phyloP scores from a whole-genome alignment of 2,329 filamentous ascomycete genomes.

The Phoma sp. region DNA sequence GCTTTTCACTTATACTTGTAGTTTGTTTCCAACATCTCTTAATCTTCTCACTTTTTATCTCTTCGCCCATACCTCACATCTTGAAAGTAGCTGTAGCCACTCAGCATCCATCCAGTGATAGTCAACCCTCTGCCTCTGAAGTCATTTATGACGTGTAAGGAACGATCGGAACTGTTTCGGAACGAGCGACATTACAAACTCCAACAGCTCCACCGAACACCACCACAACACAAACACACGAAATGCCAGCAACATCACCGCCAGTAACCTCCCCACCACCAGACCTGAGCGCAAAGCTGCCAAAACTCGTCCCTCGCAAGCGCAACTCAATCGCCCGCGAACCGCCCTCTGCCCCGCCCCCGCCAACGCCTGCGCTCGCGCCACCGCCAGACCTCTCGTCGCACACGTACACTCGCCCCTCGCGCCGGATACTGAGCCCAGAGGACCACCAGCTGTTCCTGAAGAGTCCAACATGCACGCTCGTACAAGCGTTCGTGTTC shows the following conservation, averaged over 20 bases:
- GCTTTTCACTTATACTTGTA: too few relatives aligned
- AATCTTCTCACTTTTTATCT: too few relatives aligned
- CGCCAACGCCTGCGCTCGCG: conserved; percentile 77
- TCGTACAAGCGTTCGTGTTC: conserved; percentile 87
- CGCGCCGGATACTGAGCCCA: conserved; percentile 79
- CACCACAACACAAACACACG: conserved; percentile 2
- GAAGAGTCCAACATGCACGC: conserved; percentile 74
- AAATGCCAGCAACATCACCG: conserved; percentile 22
- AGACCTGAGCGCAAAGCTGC: conserved; percentile 40
- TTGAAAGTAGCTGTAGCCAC: too few relatives aligned
- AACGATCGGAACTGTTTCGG: conserved; percentile 9
- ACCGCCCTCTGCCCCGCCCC: conserved; percentile 62
- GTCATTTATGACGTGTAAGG: neutral
- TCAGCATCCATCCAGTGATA: too few relatives aligned
- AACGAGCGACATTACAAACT: neutral
- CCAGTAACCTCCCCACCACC: conserved; percentile 20
- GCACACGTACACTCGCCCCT: conserved; percentile 71
- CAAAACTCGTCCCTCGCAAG: conserved; percentile 47
- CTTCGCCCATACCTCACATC: too few relatives aligned
- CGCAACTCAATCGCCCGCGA: conserved; percentile 31
- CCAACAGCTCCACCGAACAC: neutral
- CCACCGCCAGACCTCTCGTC: conserved; percentile 68
- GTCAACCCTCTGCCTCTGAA: too few relatives aligned
- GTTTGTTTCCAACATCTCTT: too few relatives aligned
- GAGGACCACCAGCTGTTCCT: conserved; percentile 84